Base-by-base conservation (phyloP, 345 rosid species). In the Rhizophora apiculata region DNA sequence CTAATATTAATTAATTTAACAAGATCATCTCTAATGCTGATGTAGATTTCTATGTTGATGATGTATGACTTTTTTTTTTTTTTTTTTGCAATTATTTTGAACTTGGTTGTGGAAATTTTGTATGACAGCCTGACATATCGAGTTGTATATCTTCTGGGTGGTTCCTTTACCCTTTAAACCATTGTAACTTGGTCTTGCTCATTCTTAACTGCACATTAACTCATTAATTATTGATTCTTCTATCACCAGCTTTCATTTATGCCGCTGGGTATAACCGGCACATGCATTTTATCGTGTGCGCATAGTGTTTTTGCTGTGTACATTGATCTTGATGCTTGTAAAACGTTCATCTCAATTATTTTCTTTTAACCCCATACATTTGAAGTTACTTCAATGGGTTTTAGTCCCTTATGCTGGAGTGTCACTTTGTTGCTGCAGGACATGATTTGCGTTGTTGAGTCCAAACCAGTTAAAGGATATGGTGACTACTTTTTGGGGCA, bases 401-500 rank as follows among this genome's bases (percentile, higher is more conserved):
- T 1, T 7, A 21, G 60, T n/a, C 1, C 48, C 21, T 48, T 39
- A 7, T 59, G 5, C 62, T 62, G 51, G 22, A 58, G 19, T 74
- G 20, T 52, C 21, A 0, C 48, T 34, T 21, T 63, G 26, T 66
- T 43, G 72, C 62, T 84, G 77, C 87, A 95, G 99, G 96, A 95
- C 80, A 89, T 90, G 91, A 72, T 95, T 63, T 88, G 80, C 20
- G 96, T 95, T 31, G 87, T 81, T 30, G 99, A 92, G 37, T 85
- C 90, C 63, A 95, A 88, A 77, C 84, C 92, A 0, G 82, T 79
- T 68, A 95, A 92, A 81, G 82, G 65, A 32, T 87, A 86, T 66
- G 96, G 98, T 2, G 99, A 95, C 79, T 90, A 82, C 91, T 92
- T 88, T 82, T 78, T 95, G 85, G 82, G 99, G 79, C 98, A 92